Evolutionary conservation across 2,329 filamentous ascomycete genomes (phyloP), one percentile per base, ranked within the genome.

Genomic region (Fusarium pininemorale): DNA sequence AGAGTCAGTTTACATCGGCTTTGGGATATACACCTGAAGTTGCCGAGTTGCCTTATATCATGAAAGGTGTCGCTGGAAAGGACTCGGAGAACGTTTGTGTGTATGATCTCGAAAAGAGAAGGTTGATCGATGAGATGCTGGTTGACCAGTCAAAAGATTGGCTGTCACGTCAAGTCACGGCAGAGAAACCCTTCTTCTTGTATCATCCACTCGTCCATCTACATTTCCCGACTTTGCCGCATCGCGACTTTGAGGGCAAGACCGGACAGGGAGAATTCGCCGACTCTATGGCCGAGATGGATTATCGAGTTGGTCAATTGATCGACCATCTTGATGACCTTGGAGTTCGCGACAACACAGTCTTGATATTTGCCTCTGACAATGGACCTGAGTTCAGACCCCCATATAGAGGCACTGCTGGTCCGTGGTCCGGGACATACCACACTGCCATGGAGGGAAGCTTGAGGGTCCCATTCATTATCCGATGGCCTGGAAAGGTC

Each of bases 361-460:
- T 81, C 13, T 59, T 82, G 72, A 80, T 82, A 18, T 82, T 82
- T 48, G 79, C 81, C 2, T 82, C 81, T 0, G 81, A 82, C 68
- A 82, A 82, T 15, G 81, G 81, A 0, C 81, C 81, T 0, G 81
- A 82, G 60, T 82, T 82, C 41, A 64, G 81, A 22, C 65, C 73
- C 1, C 81, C 81, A 0, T 81, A 81, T 50, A 73, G 66, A 0
- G 81, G 81, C 1, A 82, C 81, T 1, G 81, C 81, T 1, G 81
- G 81, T 0, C 80, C 80, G 0, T 82, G 81, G 81, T 75, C 77
- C 1, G 81, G 81, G 2, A 82, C 81, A 0, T 82, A 82, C 24
- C 80, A 82, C 30, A 82, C 80, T 0, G 80, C 81, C 3, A 82
- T 82, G 81, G 81, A 82, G 38, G 80, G 81, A 1, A 81, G 81